Conservation (phyloP, 352 stramenopile species). For the Halophytophthora batemanensis region DNA sequence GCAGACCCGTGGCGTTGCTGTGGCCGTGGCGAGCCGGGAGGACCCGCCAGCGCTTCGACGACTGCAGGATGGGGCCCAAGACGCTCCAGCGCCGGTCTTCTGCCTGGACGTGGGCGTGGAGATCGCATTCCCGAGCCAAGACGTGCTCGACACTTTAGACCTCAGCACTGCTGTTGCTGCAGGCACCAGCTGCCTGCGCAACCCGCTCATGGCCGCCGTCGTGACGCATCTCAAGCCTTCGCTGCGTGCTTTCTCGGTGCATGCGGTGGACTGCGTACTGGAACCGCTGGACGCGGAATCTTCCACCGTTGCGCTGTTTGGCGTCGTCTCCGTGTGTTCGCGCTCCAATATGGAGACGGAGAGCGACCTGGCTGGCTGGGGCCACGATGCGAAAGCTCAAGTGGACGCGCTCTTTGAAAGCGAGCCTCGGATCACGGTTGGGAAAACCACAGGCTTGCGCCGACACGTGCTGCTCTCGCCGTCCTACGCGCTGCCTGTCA, state of each 20-base stretch:
- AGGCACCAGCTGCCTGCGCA: conserved; percentile 32
- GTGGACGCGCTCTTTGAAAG: conserved; percentile 27
- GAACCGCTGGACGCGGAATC: conserved; percentile 28
- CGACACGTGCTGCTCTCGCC: conserved; percentile 27
- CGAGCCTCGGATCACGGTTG: conserved; percentile 19
- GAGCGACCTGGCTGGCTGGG: conserved; percentile 25
- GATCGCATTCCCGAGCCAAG: conserved; percentile 34
- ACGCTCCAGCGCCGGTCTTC: conserved; percentile 27
- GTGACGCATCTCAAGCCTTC: conserved; percentile 28
- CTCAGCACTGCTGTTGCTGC: conserved; percentile 2
- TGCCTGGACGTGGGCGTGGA: conserved; percentile 44
- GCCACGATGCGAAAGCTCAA: conserved; percentile 19
- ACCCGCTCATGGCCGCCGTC: conserved; percentile 32
- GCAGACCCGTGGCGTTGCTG: neutral
- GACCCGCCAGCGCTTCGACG: conserved; percentile 5
- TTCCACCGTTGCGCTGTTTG: conserved; percentile 29
- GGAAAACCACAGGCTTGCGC: conserved; percentile 28
- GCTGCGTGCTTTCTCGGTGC: conserved; percentile 34
- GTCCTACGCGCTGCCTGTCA: conserved; percentile 29
- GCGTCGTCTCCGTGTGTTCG: conserved; percentile 38
- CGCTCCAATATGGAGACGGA: conserved; percentile 38
- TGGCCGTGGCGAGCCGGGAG: neutral
- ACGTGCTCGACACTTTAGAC: conserved; percentile 21
- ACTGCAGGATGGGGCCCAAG: neutral
- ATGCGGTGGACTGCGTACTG: conserved; percentile 39